A percentile compares a stretch with the other conserved stretches of the same genome.
Evolutionary conservation across 805 yeast species (phyloP).

Genomic region (Zygotorulaspora florentina): DNA sequence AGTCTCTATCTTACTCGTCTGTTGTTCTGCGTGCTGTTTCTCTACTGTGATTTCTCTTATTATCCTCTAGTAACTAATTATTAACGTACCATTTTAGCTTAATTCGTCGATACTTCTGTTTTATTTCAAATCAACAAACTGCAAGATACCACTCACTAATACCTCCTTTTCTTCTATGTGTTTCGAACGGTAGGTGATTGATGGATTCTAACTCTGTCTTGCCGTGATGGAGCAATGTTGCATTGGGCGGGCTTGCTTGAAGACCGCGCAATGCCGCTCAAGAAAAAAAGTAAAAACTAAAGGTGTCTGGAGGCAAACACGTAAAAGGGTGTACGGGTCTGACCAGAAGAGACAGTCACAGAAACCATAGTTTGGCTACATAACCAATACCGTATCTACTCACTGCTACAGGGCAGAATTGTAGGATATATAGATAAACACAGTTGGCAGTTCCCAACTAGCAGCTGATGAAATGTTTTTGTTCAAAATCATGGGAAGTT

Average conservation of each 20-base stretch:
- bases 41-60: background rate
- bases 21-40: background rate
- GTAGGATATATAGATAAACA: too few species aligned
- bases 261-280: background rate
- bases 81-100: conserved; percentile 26
- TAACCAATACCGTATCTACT: too few species aligned
- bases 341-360: background rate
- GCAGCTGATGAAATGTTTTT: too few species aligned
- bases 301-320: background rate
- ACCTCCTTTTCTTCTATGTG: background rate
- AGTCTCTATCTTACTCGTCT: background rate
- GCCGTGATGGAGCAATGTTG: background rate
- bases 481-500: too few species aligned
- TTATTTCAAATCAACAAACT: background rate
- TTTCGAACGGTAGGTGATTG: background rate
- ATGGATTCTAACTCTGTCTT: background rate
- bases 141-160: background rate
- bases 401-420: too few species aligned
- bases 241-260: background rate
- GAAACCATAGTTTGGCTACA: too few species aligned
- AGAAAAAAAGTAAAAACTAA: background rate
- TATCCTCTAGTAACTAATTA: background rate
- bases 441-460: too few species aligned
- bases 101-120: conserved; percentile 7
- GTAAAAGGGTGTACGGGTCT: background rate